Conservation (phyloP, 140 eudicot species). For the Erigeron philadelphicus region DNA sequence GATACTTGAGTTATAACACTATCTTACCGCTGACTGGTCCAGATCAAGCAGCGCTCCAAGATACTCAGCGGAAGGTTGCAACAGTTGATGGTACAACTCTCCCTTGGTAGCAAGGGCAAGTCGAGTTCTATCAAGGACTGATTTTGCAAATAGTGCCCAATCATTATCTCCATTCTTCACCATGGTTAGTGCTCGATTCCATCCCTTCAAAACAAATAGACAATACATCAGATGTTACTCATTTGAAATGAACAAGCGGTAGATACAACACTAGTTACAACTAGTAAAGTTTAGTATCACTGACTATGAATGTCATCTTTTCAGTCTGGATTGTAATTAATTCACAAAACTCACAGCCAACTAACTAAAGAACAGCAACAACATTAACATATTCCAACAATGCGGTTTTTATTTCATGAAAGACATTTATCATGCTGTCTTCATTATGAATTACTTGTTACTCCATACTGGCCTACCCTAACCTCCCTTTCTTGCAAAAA, state of each 20-base stretch:
- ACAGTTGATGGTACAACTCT: constrained; percentile 69
- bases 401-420: too few species aligned
- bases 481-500: not conserved
- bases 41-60: constrained; percentile 86
- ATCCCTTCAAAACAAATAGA: constrained; percentile 53
- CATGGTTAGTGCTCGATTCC: constrained; percentile 72
- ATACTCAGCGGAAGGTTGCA: constrained; percentile 99
- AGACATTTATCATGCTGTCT: too few species aligned
- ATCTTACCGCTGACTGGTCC: constrained; percentile 79
- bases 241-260: too few species aligned
- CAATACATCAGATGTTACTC: not conserved
- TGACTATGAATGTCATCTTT: too few species aligned
- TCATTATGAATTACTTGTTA: too few species aligned
- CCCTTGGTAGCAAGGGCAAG: constrained; percentile 93
- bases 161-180: constrained; percentile 43
- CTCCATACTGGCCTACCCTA: too few species aligned
- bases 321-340: too few species aligned
- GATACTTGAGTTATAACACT: not conserved
- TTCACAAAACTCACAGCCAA: too few species aligned
- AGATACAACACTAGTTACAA: too few species aligned
- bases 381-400: too few species aligned
- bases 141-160: constrained; percentile 94
- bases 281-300: too few species aligned
- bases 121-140: constrained; percentile 96
- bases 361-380: too few species aligned